Conservation (phyloP, 306 rosid species). For the Oxytropis ochrocephala region DNA sequence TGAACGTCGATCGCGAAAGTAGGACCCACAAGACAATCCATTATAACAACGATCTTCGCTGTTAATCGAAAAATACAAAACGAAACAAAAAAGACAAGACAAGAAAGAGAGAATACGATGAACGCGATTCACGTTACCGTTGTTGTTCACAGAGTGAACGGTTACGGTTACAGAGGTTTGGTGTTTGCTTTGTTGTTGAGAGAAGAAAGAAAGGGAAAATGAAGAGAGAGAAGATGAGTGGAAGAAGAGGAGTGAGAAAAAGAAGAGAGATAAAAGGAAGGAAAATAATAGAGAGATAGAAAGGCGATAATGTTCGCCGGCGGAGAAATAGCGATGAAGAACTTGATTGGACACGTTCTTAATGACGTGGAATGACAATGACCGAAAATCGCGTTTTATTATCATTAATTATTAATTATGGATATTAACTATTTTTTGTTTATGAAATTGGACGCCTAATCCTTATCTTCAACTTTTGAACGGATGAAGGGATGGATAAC, state of each 20-base stretch:
- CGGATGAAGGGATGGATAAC: background rate
- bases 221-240: background rate
- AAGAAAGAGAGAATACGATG: background rate
- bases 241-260: background rate
- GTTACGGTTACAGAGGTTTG: background rate
- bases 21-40: conserved; percentile 59
- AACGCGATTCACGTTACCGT: background rate
- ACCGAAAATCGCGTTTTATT: background rate
- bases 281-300: background rate
- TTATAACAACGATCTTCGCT: background rate
- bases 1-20: conserved; percentile 40
- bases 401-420: background rate
- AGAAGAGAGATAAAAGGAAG: background rate
- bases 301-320: conserved; percentile 7
- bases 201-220: no score
- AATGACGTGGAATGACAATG: conserved; percentile 33
- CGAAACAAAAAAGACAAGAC: background rate
- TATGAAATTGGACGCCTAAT: background rate
- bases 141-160: background rate
- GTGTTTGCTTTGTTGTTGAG: background rate
- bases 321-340: conserved; percentile 8
- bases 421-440: background rate
- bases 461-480: background rate
- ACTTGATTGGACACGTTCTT: conserved; percentile 28
- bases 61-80: background rate